Evolutionary conservation across 768 basidiomycete genomes (phyloP).

Genomic region (Auriscalpium orientale): DNA sequence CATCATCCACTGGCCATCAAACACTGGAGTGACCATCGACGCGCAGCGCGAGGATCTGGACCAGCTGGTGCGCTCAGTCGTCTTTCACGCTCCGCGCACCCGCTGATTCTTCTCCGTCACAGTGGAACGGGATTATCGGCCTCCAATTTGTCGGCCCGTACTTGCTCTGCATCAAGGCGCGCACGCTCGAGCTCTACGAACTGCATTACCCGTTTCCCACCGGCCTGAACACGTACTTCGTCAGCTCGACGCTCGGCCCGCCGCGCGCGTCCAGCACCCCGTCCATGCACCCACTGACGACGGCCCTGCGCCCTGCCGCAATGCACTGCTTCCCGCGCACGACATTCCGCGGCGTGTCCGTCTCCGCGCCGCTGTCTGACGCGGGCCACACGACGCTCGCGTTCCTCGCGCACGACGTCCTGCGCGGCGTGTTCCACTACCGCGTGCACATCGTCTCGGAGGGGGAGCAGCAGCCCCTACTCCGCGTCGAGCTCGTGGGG

Average conservation of each 20-base stretch:
- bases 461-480: conserved; percentile 17
- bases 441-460: conserved; percentile 1
- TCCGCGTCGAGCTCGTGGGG: conserved; percentile 36
- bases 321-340: conserved; percentile 9
- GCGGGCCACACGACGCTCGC: conserved; percentile 17
- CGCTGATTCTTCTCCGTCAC: no score
- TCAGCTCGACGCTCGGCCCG: neutral
- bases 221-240: neutral
- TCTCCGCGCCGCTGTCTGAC: conserved; percentile 25
- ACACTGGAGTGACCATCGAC: conserved; percentile 17
- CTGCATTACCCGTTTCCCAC: conserved; percentile 7
- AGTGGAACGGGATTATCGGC: conserved; percentile 38
- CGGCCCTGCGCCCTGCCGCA: conserved; percentile 1
- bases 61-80: conserved; percentile 23
- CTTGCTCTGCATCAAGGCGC: conserved; percentile 44
- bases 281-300: conserved; percentile 20
- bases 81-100: neutral
- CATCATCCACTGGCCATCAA: conserved; percentile 32
- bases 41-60: conserved; percentile 21
- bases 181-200: conserved; percentile 42
- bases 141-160: conserved; percentile 40
- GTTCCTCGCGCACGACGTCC: conserved; percentile 35
- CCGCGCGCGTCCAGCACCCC: conserved; percentile 27
- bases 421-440: conserved; percentile 46
- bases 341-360: conserved; percentile 26